Evolutionary conservation across 192 early-diverging fungal species (phyloP).

Genomic region (Neocallimastix lanati): DNA sequence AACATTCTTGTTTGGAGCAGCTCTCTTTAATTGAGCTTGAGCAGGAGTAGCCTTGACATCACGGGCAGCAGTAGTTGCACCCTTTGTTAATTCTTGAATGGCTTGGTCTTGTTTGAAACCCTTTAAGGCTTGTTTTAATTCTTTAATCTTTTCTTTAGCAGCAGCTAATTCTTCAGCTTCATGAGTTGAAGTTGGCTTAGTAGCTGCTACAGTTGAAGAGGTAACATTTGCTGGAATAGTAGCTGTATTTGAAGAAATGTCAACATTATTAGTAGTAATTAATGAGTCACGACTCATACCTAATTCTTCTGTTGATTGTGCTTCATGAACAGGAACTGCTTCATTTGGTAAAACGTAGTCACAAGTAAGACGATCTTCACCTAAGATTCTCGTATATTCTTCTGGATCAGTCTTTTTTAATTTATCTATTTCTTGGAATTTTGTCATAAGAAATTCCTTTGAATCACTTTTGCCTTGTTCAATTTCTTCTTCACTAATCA

Average conservation of each 20-base stretch:
- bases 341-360: background rate
- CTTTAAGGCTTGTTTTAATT: no score
- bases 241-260: background rate
- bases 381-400: background rate
- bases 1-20: no score
- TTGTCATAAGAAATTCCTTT: background rate
- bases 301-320: background rate
- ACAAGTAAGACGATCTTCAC: background rate
- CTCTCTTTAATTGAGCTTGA: no score
- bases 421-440: background rate
- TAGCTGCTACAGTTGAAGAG: background rate
- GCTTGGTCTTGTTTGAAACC: no score
- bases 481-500: background rate
- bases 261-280: background rate
- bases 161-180: background rate
- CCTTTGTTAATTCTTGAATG: no score
- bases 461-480: background rate
- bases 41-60: no score
- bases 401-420: background rate
- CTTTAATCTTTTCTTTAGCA: background rate
- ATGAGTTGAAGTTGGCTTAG: background rate
- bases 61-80: no score
- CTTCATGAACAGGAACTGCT: background rate
- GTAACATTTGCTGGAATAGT: background rate
- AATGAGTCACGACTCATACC: background rate